These are phyloP conservation scores for Aspergillus sp. DNA, from an alignment of 2,329 filamentous ascomycete species.

Conservation along the genomic window DNA sequence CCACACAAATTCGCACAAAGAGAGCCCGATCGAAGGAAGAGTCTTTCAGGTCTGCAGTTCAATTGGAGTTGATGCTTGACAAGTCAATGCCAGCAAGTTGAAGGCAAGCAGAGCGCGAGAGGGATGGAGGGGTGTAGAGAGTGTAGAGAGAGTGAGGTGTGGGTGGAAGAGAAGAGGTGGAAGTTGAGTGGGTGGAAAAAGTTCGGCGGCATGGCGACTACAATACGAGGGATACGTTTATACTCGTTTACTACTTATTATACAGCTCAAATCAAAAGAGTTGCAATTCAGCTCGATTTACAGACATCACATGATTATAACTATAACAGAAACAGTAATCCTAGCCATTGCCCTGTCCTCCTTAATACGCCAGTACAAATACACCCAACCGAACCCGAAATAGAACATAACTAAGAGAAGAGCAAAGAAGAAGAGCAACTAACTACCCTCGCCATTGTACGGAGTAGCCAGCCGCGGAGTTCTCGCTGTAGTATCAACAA, in stretches of 20 bases:
- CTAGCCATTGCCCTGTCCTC: neutral
- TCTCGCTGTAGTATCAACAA: slow-evolving; percentile 59
- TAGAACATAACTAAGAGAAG: neutral
- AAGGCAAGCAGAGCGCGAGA: slow-evolving; percentile 19
- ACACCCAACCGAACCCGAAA: neutral
- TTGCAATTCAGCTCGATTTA: neutral
- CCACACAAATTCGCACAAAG: slow-evolving; percentile 19
- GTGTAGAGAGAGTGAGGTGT: slow-evolving; percentile 15
- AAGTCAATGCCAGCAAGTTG: slow-evolving; percentile 45
- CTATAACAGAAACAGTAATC: neutral
- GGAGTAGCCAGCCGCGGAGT: slow-evolving; percentile 48
- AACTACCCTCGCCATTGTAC: slow-evolving; percentile 3
- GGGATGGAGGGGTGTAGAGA: slow-evolving; percentile 18
- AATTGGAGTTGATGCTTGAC: slow-evolving; percentile 38
- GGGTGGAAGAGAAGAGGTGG: slow-evolving; percentile 11
- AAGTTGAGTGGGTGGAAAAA: slow-evolving; percentile 6
- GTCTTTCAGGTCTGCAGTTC: slow-evolving; percentile 23
- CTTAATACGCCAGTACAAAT: neutral
- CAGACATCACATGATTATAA: neutral
- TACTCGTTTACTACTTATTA: too few relatives aligned
- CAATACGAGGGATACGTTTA: too few relatives aligned
- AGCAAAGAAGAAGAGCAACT: neutral
- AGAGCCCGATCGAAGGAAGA: slow-evolving; percentile 5
- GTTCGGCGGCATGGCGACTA: slow-evolving; percentile 10
- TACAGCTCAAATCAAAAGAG: too few relatives aligned